Conservation (phyloP, 352 stramenopile species). For the Globisporangium middletonii region DNA sequence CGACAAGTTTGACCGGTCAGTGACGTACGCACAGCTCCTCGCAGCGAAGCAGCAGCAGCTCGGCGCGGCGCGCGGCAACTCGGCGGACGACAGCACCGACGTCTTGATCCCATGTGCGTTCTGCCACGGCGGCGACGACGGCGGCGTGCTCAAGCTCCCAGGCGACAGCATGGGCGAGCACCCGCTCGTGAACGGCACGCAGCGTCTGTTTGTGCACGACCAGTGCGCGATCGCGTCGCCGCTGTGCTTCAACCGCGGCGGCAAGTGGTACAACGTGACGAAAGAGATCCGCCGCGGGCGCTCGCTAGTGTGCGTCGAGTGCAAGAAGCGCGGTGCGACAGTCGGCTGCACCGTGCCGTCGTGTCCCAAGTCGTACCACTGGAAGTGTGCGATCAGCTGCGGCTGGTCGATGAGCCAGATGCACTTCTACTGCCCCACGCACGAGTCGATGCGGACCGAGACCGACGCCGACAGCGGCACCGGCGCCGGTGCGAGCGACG, state of each 20-base stretch:
- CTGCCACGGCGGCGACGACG: slow-evolving; percentile 63
- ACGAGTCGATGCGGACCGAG: slow-evolving; percentile 31
- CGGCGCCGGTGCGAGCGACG: slow-evolving; percentile 25
- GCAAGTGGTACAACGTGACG: slow-evolving; percentile 80
- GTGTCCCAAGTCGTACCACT: slow-evolving; percentile 75
- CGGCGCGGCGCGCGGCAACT: slow-evolving; percentile 14
- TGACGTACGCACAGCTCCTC: slow-evolving; percentile 65
- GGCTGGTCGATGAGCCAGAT: slow-evolving; percentile 75
- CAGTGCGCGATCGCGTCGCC: slow-evolving; percentile 82
- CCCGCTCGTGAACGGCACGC: slow-evolving; percentile 55
- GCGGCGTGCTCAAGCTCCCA: slow-evolving; percentile 68
- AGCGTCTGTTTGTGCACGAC: slow-evolving; percentile 83
- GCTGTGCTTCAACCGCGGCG: slow-evolving; percentile 70
- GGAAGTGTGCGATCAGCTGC: slow-evolving; percentile 69
- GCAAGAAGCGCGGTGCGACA: slow-evolving; percentile 68
- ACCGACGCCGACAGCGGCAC: slow-evolving; percentile 17
- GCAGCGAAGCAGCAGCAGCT: slow-evolving; percentile 40
- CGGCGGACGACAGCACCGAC: slow-evolving; percentile 25
- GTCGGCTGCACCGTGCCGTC: slow-evolving; percentile 62
- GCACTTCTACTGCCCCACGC: slow-evolving; percentile 76
- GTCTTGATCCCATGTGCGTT: slow-evolving; percentile 74
- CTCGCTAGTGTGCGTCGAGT: slow-evolving; percentile 56
- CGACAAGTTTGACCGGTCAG: slow-evolving; percentile 66
- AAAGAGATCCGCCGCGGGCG: slow-evolving; percentile 78
- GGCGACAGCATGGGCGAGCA: slow-evolving; percentile 69